A percentile compares a stretch with the other conserved stretches of the same genome.
These are phyloP conservation scores for Tetradesmus lagerheimii DNA, from an alignment of 139 green algal genomes.

Conservation along the genomic window DNA sequence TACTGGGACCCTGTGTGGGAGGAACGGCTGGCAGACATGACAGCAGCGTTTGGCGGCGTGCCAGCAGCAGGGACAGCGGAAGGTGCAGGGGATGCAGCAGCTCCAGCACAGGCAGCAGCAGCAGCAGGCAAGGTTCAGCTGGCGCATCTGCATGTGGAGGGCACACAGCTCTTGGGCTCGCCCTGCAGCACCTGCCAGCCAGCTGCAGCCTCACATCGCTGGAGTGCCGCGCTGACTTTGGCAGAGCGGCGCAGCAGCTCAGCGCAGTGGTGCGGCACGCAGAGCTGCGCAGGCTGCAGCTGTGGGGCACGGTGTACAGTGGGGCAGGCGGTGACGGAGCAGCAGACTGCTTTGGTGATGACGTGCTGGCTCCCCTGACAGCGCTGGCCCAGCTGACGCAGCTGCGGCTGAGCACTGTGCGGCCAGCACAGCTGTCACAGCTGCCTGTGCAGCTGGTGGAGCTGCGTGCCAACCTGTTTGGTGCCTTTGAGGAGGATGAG, in stretches of 20 bases:
- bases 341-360: background rate
- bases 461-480: background rate
- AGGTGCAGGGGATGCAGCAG: background rate
- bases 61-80: background rate
- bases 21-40: background rate
- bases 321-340: background rate
- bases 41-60: background rate
- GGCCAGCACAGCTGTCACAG: background rate
- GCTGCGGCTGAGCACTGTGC: background rate
- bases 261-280: background rate
- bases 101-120: too few relatives aligned
- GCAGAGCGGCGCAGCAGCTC: background rate
- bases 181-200: background rate
- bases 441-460: background rate
- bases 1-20: background rate
- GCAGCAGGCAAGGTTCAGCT: background rate
- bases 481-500: background rate
- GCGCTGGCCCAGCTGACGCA: background rate
- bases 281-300: background rate
- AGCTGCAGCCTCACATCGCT: background rate
- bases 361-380: background rate
- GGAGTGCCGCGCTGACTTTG: background rate
- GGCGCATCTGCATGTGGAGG: background rate
- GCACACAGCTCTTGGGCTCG: background rate
- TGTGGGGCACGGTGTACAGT: background rate